Base-by-base conservation (phyloP, 495 filamentous ascomycete species). In the Penicillium canariense region DNA sequence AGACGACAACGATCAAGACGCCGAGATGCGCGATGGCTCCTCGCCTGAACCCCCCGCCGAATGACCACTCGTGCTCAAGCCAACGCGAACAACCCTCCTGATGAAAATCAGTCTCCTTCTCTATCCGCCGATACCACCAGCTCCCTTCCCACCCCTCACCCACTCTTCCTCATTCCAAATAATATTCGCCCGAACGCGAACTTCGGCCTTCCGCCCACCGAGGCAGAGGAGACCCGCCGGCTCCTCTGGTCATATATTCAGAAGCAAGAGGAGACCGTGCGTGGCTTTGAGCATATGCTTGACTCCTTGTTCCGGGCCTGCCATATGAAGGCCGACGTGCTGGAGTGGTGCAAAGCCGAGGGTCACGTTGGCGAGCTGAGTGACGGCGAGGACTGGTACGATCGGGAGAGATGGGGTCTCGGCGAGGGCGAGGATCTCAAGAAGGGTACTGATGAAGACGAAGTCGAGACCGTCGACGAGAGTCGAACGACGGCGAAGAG, bases 321-420 rank as follows among this genome's bases (percentile, higher is more conserved):
- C 59, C 82, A 88, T 26, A 83, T 90, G 76, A 82, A 91, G 40
- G 84, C 86, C 51, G 79, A 85, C 39, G 90, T 97, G 10, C 80
- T 87, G 65, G 84, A 88, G 54, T 96, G 90, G 88, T 83, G 81
- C 48, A 93, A 95, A 68, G 90, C 94, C 0, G 95, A 98, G 69
- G 89, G 84, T 5, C 94, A 97, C 63, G 80, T 88, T 22, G 91
- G 90, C 2, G 82, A 87, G 48, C 75, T 96, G 84, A 92, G 87
- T 30, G 92, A 97, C 62, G 90, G 90, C 3, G 92, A 97, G 73
- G 92, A 97, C 66, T 97, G 92, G 91, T 95, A 95, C 67, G 92
- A 97, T 63, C 84, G 83, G 51, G 89, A 94, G 64, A 87, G 88
- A 75, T 96, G 90, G 92, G 85, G 85, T 3, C 68, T 97, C 36